A percentile compares a stretch with the other conserved stretches of the same genome.
phyloP scores from a whole-genome alignment of 2,329 filamentous ascomycete species.

The Decorospora gaudefroyi region DNA sequence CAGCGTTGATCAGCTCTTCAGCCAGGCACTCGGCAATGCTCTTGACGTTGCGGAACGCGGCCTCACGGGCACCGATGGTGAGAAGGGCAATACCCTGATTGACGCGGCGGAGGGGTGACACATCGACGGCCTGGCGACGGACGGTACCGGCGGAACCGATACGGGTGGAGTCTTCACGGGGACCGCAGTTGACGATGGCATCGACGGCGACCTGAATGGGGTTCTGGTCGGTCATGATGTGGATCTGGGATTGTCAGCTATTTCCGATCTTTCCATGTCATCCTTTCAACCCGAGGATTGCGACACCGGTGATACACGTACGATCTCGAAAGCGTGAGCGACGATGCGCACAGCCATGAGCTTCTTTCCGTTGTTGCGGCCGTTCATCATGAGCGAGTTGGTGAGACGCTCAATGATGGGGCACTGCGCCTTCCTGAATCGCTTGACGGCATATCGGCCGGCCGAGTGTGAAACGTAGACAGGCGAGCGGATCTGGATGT shows the following conservation, averaged over 20 bases:
- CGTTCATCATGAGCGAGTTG: slow-evolving; percentile 99
- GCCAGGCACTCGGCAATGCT: slow-evolving; percentile 98
- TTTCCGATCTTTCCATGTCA: slow-evolving; percentile 2
- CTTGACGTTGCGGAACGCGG: slow-evolving; percentile 99
- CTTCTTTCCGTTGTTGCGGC: slow-evolving; percentile 99
- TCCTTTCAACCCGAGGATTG: not conserved
- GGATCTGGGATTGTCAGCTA: slow-evolving; percentile 67
- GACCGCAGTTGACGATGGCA: slow-evolving; percentile 99
- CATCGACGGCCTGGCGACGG: slow-evolving; percentile 99
- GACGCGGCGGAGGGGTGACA: slow-evolving; percentile 97
- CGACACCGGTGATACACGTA: slow-evolving; percentile 60
- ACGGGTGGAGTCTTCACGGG: slow-evolving; percentile 99
- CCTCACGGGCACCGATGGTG: slow-evolving; percentile 98
- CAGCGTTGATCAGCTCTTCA: slow-evolving; percentile 99
- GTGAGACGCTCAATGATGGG: slow-evolving; percentile 99
- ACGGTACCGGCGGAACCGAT: slow-evolving; percentile 99
- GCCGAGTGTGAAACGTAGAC: slow-evolving; percentile 99
- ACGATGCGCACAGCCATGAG: slow-evolving; percentile 99
- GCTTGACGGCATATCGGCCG: slow-evolving; percentile 98
- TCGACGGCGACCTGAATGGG: slow-evolving; percentile 99
- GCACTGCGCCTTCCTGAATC: slow-evolving; percentile 99
- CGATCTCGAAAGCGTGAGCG: slow-evolving; percentile 98
- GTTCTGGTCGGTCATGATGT: slow-evolving; percentile 99
- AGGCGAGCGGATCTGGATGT: slow-evolving; percentile 98
- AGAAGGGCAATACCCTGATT: slow-evolving; percentile 99